Evolutionary conservation across 805 yeast genomes (phyloP).

Genomic region (Candida bentonensis): DNA sequence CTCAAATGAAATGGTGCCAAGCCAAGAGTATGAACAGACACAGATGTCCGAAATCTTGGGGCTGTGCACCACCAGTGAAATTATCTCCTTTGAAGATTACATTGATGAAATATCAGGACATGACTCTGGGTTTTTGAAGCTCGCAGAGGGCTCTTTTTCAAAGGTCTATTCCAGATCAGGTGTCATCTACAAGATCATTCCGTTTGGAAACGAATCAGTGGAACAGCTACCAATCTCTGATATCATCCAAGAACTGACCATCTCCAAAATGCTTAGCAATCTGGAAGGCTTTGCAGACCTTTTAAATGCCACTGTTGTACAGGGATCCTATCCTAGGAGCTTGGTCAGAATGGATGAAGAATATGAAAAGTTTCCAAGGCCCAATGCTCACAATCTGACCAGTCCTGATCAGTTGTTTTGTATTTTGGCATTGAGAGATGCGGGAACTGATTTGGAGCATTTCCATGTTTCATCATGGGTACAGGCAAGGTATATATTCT

Average conservation of each 20-base stretch:
- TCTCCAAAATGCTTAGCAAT: constrained; percentile 27
- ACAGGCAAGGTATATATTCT: constrained; percentile 33
- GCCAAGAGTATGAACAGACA: constrained; percentile 21
- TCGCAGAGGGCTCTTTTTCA: constrained; percentile 34
- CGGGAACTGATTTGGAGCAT: constrained; percentile 31
- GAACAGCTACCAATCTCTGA: constrained; percentile 30
- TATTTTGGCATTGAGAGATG: constrained; percentile 20
- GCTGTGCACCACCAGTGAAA: constrained; percentile 23
- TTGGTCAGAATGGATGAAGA: constrained; percentile 34
- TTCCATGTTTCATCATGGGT: constrained; percentile 25
- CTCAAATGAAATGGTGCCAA: constrained; percentile 19
- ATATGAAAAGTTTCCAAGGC: constrained; percentile 26
- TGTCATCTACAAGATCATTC: constrained; percentile 34
- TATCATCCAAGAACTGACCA: constrained; percentile 33
- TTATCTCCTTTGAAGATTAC: constrained; percentile 22
- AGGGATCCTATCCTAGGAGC: constrained; percentile 29
- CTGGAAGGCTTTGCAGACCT: constrained; percentile 33
- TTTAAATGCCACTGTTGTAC: constrained; percentile 31
- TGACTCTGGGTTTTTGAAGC: constrained; percentile 22
- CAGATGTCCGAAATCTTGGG: constrained; percentile 23
- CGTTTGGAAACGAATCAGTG: constrained; percentile 32
- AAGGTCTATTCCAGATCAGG: constrained; percentile 28
- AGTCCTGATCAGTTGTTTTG: constrained; percentile 27
- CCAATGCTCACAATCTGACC: constrained; percentile 21
- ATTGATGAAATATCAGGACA: constrained; percentile 8